phyloP scores from a whole-genome alignment of 192 early-diverging fungal genomes.

The Gaertneriomyces semiglobifer region DNA sequence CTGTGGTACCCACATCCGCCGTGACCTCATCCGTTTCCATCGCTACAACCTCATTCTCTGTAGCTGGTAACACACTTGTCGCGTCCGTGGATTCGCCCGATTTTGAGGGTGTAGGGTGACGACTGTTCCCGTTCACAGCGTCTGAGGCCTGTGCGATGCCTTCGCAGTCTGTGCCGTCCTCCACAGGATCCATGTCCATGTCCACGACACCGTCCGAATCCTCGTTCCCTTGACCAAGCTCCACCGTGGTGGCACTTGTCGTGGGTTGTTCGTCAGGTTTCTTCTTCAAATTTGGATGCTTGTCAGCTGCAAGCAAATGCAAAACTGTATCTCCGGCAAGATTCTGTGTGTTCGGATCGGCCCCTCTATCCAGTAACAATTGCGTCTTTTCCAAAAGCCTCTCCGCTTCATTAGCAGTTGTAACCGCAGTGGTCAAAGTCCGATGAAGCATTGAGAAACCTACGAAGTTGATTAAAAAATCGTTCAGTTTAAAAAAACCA shows the following conservation, averaged over 20 bases:
- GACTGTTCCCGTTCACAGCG: too few relatives aligned
- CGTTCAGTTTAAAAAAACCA: neutral
- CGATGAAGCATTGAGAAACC: slow-evolving; percentile 42
- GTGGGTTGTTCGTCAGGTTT: too few relatives aligned
- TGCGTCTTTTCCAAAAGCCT: slow-evolving; percentile 19
- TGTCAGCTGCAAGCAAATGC: slow-evolving; percentile 23
- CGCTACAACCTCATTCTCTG: neutral
- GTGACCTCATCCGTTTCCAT: neutral
- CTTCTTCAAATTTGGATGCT: neutral
- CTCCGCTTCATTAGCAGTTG: slow-evolving; percentile 28
- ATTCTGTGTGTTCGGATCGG: slow-evolving; percentile 36
- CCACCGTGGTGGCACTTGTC: too few relatives aligned
- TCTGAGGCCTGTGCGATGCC: neutral
- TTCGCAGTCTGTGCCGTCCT: neutral
- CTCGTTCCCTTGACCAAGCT: too few relatives aligned
- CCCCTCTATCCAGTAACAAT: slow-evolving; percentile 30
- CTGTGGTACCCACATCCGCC: too few relatives aligned
- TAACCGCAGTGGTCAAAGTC: slow-evolving; percentile 9
- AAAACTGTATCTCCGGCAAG: slow-evolving; percentile 36
- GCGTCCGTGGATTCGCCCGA: neutral
- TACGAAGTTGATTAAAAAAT: neutral
- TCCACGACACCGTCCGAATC: too few relatives aligned
- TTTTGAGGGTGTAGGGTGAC: too few relatives aligned
- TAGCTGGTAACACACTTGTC: neutral
- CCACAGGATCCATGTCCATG: neutral